phyloP scores from a whole-genome alignment of 257 asterid genomes.

The Salvia hispanica region DNA sequence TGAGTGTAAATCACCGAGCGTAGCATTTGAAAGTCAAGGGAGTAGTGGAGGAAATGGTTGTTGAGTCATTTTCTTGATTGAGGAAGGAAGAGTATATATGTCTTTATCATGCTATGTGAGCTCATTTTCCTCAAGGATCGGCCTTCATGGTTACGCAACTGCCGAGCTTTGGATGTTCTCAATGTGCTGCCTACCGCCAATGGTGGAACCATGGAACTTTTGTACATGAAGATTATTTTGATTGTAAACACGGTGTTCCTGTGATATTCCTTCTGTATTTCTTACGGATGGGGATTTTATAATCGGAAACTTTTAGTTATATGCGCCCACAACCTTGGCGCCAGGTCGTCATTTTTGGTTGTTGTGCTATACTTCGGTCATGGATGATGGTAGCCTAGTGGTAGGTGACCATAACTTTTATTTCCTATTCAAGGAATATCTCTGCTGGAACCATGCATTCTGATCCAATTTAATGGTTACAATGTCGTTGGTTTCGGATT shows the following conservation, averaged over 20 bases:
- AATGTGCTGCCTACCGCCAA: conserved; percentile 90
- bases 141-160: conserved; percentile 87
- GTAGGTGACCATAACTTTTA: conserved; percentile 39
- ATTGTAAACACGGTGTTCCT: neutral
- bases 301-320: conserved; percentile 48
- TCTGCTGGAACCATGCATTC: neutral
- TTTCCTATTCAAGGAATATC: too few species aligned
- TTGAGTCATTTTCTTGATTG: conserved; percentile 58
- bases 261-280: neutral
- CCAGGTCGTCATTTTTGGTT: conserved; percentile 94
- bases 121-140: conserved; percentile 76
- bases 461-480: conserved; percentile 8
- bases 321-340: conserved; percentile 91
- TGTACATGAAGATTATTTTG: conserved; percentile 75
- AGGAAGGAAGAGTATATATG: conserved; percentile 27
- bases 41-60: conserved; percentile 52
- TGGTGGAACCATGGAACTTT: conserved; percentile 95
- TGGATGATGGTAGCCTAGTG: conserved; percentile 93
- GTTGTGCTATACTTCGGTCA: conserved; percentile 74
- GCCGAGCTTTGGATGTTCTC: conserved; percentile 80
- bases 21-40: conserved; percentile 1
- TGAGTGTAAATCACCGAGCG: neutral
- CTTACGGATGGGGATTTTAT: neutral
- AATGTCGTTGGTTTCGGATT: conserved; percentile 2
- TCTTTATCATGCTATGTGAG: conserved; percentile 45